Conservation (phyloP, 2,329 filamentous ascomycete species). For the Colletotrichum tamarilloi region DNA sequence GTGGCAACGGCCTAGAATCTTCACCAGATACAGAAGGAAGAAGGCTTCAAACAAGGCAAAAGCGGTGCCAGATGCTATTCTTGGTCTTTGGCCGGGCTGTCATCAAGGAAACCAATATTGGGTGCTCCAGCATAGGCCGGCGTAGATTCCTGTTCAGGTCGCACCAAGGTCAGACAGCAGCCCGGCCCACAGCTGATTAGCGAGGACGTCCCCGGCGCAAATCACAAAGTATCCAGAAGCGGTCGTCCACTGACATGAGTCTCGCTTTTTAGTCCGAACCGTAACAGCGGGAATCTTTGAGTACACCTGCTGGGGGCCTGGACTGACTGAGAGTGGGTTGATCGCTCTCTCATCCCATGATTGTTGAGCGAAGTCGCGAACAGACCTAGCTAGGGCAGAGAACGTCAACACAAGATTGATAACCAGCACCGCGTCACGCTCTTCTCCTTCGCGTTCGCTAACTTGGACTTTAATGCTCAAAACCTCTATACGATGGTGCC, state of each 20-base stretch:
- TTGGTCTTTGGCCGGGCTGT: constrained; percentile 10
- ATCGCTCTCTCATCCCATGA: background rate
- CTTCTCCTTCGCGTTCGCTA: background rate
- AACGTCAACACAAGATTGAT: constrained; percentile 1
- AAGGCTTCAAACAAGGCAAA: constrained; percentile 18
- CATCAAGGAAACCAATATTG: constrained; percentile 23
- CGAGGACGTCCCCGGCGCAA: constrained; percentile 36
- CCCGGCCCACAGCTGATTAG: constrained; percentile 33
- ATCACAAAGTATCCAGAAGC: constrained; percentile 18
- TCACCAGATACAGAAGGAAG: background rate
- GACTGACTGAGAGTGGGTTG: background rate
- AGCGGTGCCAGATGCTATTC: constrained; percentile 18
- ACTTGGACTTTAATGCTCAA: background rate
- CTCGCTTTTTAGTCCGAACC: constrained; percentile 7
- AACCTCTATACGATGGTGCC: background rate
- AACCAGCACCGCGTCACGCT: background rate
- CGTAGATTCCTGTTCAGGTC: constrained; percentile 33
- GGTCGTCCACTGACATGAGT: background rate
- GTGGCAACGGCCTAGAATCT: background rate
- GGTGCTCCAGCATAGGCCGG: constrained; percentile 14
- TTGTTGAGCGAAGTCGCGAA: background rate
- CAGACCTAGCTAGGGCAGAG: background rate
- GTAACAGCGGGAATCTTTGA: background rate
- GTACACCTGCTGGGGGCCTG: background rate
- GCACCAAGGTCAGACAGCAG: constrained; percentile 30